Base-by-base conservation (phyloP, 495 filamentous ascomycete species). In the Aspergillus indologenus region DNA sequence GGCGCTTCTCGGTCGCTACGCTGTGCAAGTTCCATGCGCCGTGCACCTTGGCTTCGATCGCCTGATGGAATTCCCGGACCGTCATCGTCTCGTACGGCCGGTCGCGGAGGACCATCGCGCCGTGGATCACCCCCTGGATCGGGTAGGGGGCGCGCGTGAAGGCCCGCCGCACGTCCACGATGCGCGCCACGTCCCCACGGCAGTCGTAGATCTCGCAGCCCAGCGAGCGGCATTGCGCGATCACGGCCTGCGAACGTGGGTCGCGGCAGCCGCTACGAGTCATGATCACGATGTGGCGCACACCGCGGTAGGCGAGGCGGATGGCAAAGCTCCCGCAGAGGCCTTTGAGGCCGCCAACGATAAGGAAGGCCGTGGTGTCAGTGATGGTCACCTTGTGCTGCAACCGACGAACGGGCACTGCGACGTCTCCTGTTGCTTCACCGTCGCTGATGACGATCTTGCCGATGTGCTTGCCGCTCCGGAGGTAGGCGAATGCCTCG, bases 21-120 rank as follows among this genome's bases (percentile, higher is more conserved):
- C 55, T 18, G 46, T 62, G 60, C 31, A 62, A 44, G 19, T 58
- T 58, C 51, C 55, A 62, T 8, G 60, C 53, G 2, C 60, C 60
- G 21, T 58, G 50, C 1, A 62, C 45, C 23, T 62, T 62, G 5
- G 29, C 26, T 14, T 44, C 43, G 9, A 58, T 45, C 9, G 50
- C 45, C 6, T 55, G 0, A 45, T 58, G 60, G 60, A 48, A 62
- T 34, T 62, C 49, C 0, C 47, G 34, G 9, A 45, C 23, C 3
- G 60, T 62, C 60, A 62, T 62, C 6, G 56, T 46, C 22, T 56
- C 54, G 29, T 52, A 61, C 0, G 53, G 53, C 17, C 58, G 58
- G 40, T 61, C 58, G 22, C 53, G 58, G 7, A 61, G 54, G 4
- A 57, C 42, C 59, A 61, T 61, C 7, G 54, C 59, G 7, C 59